Base-by-base conservation (phyloP, 768 basidiomycete genomes). In the Rhodotorula diobovata region DNA sequence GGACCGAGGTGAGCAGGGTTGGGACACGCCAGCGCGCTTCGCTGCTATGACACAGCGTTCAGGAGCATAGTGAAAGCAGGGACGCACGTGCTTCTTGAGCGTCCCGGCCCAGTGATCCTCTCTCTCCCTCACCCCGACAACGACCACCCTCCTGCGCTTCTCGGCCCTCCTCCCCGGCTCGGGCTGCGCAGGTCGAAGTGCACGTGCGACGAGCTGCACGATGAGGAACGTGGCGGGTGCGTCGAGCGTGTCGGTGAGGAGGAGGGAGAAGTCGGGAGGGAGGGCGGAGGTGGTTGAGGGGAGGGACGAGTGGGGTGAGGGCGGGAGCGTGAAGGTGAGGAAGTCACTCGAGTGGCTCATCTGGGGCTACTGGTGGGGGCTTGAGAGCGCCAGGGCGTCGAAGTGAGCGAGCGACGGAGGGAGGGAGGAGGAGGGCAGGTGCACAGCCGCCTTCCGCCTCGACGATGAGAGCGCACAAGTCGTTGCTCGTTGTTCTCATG, bases 241-340 rank as follows among this genome's bases (percentile, higher is more conserved):
- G 30, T 23, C 59, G 66, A 67, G 58, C 21, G 66, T 51, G 51
- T 67, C 66, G 66, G 66, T 67, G 21, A 67, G 32, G 57, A 71
- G 61, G 56, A 67, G 35, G 3, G 61, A 45, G 57, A 56, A 20
- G 21, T 25, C 46, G 16, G 66, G 66, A 6, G 70, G 57, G 25
- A 71, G 51, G 37, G 64, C 16, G 3, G 54, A 57, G 32, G 48
- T 50, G 48, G 43, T 48, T 21, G 14, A 14, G 2, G 35, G 35
- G 28, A 21, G 15, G 30, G 23, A n/a, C 3, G 37, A 28, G 23
- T 62, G 6, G 35, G 30, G 5, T 16, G 41, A 12, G 16, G 50
- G 30, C 5, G 57, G 8, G 7, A 39, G 32, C 15, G 61, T 48
- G 46, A 61, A 61, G 21, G 59, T 23, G 25, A 71, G 57, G 21